Conservation (phyloP, 2,329 filamentous ascomycete genomes). For the Aureobasidium sp. region DNA sequence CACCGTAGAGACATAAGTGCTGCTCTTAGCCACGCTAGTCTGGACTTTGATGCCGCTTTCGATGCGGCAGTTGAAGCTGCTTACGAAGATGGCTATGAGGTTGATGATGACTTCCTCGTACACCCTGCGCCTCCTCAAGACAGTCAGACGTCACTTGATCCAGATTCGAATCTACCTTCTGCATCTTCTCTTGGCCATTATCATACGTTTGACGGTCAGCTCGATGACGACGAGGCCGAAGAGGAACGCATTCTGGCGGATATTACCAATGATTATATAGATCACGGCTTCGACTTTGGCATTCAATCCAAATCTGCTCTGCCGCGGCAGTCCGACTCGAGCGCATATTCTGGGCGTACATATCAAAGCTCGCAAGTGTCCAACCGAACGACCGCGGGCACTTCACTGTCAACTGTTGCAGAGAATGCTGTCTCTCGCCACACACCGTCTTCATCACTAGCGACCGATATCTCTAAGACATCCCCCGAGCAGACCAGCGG, state of each 20-base stretch:
- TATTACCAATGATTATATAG: slow-evolving; percentile 75
- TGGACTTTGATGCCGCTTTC: slow-evolving; percentile 87
- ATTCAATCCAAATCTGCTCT: slow-evolving; percentile 59
- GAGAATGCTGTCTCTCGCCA: slow-evolving; percentile 37
- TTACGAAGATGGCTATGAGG: slow-evolving; percentile 86
- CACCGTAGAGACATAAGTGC: slow-evolving; percentile 63
- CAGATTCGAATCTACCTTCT: not conserved
- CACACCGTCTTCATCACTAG: slow-evolving; percentile 5
- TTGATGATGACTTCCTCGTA: slow-evolving; percentile 37
- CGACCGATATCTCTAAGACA: not conserved
- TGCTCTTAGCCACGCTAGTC: slow-evolving; percentile 67
- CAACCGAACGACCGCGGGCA: slow-evolving; percentile 62
- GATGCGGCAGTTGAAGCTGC: slow-evolving; percentile 95
- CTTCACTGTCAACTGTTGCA: slow-evolving; percentile 63
- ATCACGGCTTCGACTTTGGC: slow-evolving; percentile 68
- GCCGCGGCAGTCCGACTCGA: slow-evolving; percentile 75
- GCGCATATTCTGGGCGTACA: slow-evolving; percentile 66
- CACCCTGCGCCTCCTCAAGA: not conserved
- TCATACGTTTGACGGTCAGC: not conserved
- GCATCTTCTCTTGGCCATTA: not conserved
- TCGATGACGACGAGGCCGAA: slow-evolving; percentile 37
- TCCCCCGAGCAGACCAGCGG: slow-evolving; percentile 1
- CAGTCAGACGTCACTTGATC: not conserved
- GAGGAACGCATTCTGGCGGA: slow-evolving; percentile 62
- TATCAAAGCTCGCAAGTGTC: slow-evolving; percentile 71